Evolutionary conservation across 805 yeast genomes (phyloP).

Genomic region (Saccharomycopsis sp.): DNA sequence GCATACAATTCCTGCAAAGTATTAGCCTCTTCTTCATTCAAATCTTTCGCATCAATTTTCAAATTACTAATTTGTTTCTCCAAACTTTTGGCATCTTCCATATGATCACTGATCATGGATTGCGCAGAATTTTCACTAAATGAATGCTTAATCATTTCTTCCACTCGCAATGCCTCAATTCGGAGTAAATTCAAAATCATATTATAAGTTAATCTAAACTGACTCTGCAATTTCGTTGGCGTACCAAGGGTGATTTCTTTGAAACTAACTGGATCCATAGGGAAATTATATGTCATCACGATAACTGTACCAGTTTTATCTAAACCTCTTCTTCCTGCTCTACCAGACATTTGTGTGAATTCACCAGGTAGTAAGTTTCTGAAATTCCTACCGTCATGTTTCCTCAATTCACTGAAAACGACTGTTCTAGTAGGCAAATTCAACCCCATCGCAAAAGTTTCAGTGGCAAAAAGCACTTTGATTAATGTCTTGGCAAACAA

Average conservation of each 20-base stretch:
- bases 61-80: conserved; percentile 39
- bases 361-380: conserved; percentile 90
- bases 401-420: conserved; percentile 75
- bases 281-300: conserved; percentile 73
- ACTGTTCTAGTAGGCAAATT: conserved; percentile 96
- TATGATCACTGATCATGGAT: conserved; percentile 78
- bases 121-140: conserved; percentile 89
- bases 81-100: conserved; percentile 51
- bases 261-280: conserved; percentile 49
- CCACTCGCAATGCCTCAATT: conserved; percentile 93
- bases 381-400: conserved; percentile 84
- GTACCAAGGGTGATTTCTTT: conserved; percentile 81
- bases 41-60: conserved; percentile 24
- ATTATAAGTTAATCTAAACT: conserved; percentile 88
- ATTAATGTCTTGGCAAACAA: conserved; percentile 80
- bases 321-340: conserved; percentile 97
- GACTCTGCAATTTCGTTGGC: conserved; percentile 85
- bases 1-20: conserved; percentile 42
- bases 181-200: conserved; percentile 89
- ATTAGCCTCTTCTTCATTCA: conserved; percentile 15
- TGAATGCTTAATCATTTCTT: conserved; percentile 95
- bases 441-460: conserved; percentile 98
- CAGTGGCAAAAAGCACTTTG: conserved; percentile 92
- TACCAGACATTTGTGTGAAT: conserved; percentile 97
- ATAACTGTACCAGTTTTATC: conserved; percentile 93